These are phyloP conservation scores for Pleurotus eryngii DNA, from an alignment of 768 basidiomycete species.

Conservation along the genomic window DNA sequence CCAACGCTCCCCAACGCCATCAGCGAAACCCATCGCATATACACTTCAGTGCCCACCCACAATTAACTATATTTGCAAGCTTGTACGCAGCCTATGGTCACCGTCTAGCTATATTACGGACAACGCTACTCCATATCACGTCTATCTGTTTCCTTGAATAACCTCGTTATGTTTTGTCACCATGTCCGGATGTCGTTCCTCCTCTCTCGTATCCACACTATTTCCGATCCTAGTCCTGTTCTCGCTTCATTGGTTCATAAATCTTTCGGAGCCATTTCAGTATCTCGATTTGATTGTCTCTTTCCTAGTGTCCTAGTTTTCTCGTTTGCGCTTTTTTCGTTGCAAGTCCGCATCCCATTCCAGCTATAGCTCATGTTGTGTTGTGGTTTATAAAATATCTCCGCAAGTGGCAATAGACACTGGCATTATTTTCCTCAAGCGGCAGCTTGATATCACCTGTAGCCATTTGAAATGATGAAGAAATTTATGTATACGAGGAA, in stretches of 20 bases:
- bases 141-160: neutral
- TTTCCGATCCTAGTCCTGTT: constrained; percentile 3
- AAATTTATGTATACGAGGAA: no score
- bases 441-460: no score
- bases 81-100: neutral
- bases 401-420: neutral
- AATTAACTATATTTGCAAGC: neutral
- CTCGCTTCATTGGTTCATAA: constrained; percentile 1
- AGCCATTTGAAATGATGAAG: no score
- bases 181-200: neutral
- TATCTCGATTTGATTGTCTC: constrained; percentile 7
- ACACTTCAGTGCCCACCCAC: neutral
- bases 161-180: constrained; percentile 7
- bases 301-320: neutral
- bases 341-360: constrained; percentile 6
- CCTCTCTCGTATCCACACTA: neutral
- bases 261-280: neutral
- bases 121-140: neutral
- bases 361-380: constrained; percentile 8
- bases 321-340: constrained; percentile 2
- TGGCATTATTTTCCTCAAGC: no score
- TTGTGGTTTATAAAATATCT: constrained; percentile 8
- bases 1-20: neutral
- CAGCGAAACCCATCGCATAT: constrained; percentile 2
- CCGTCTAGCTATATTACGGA: constrained; percentile 3